These are phyloP conservation scores for Starmera dryadoides DNA, from an alignment of 805 yeast genomes.

Conservation along the genomic window DNA sequence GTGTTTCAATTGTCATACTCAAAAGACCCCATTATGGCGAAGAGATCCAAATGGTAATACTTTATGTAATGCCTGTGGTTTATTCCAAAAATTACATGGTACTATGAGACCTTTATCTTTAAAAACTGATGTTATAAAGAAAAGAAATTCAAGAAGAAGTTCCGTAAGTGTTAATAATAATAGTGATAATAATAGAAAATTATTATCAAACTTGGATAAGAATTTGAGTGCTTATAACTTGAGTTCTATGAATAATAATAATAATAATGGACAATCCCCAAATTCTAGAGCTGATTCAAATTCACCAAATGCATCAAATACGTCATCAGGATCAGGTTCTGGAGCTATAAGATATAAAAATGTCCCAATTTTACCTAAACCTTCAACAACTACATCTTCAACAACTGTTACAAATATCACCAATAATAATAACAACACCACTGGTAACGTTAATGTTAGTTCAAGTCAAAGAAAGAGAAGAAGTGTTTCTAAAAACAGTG, in stretches of 20 bases:
- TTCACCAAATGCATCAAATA: conserved; percentile 1
- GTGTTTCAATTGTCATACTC: conserved; percentile 86
- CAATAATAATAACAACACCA: conserved; percentile 1
- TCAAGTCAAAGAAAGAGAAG: conserved; percentile 2
- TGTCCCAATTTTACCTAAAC: conserved; percentile 22
- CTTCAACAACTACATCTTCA: conserved; percentile 3
- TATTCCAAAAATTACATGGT: conserved; percentile 86
- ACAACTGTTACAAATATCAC: not conserved
- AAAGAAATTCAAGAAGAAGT: conserved; percentile 38
- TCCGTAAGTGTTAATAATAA: conserved; percentile 8
- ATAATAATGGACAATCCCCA: conserved; percentile 6
- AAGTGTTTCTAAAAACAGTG: conserved; percentile 4
- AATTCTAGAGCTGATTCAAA: conserved; percentile 1
- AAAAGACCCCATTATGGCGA: conserved; percentile 91
- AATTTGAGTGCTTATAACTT: conserved; percentile 4
- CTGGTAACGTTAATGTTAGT: conserved; percentile 1
- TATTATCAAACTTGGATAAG: conserved; percentile 14
- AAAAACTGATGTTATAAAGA: conserved; percentile 88
- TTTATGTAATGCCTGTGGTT: conserved; percentile 91
- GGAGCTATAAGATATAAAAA: conserved; percentile 20
- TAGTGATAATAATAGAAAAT: conserved; percentile 9
- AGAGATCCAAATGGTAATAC: conserved; percentile 87
- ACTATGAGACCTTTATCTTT: conserved; percentile 84
- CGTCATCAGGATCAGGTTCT: not conserved
- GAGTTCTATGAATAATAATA: not conserved